These are phyloP conservation scores for Schoenoplectus tabernaemontani DNA, from an alignment of 202 grass and related monocot genomes.

Conservation along the genomic window DNA sequence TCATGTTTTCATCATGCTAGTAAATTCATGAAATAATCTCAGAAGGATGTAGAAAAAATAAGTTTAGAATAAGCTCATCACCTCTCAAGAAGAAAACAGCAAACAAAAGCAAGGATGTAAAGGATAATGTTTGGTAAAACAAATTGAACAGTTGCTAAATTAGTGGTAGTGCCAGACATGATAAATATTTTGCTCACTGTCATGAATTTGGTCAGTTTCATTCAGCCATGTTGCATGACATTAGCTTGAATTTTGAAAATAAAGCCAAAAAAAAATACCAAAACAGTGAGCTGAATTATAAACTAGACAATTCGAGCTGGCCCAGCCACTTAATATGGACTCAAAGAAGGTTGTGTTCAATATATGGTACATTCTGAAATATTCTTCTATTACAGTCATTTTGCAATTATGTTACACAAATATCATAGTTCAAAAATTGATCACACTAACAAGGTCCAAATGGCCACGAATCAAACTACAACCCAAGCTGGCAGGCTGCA, in stretches of 20 bases:
- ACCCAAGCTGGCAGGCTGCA: neutral
- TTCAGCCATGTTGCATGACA: neutral
- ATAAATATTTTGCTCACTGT: neutral
- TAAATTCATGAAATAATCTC: slow-evolving; percentile 13
- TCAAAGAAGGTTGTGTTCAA: neutral
- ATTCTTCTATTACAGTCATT: neutral
- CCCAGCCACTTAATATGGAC: neutral
- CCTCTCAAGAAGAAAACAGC: neutral
- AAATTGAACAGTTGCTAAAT: neutral
- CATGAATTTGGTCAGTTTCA: neutral
- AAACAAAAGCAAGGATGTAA: neutral
- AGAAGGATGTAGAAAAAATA: neutral
- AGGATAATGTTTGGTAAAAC: neutral
- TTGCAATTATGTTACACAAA: neutral
- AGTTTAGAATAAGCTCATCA: neutral
- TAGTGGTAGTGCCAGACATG: neutral
- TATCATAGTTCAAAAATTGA: neutral
- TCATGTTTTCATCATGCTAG: slow-evolving; percentile 3
- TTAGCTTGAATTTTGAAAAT: neutral
- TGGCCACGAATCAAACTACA: neutral
- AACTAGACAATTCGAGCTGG: neutral
- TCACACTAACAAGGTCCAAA: neutral
- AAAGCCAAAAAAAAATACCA: neutral
- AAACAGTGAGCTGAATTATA: neutral
- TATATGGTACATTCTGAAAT: neutral